Conservation (phyloP, 495 filamentous ascomycete genomes). For the Trichoderma parareesei region DNA sequence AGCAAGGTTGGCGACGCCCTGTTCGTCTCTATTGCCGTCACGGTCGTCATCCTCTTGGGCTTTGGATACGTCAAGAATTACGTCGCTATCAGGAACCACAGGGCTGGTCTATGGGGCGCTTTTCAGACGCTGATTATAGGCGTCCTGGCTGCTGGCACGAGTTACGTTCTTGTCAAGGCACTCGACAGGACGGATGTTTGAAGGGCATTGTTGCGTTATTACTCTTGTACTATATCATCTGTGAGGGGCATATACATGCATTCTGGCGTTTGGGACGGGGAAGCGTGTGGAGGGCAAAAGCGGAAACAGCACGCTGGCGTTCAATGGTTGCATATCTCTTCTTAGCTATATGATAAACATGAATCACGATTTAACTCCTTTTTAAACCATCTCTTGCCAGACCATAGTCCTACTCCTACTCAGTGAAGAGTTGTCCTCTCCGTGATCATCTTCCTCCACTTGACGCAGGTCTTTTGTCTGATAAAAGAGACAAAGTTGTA, state of each 20-base stretch:
- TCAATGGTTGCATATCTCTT: neutral
- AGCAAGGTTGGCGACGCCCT: constrained; percentile 35
- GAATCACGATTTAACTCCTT: neutral
- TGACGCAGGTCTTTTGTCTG: neutral
- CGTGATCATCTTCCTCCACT: neutral
- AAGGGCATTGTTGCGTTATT: neutral
- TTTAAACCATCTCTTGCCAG: neutral
- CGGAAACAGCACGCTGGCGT: no score
- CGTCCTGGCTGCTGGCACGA: constrained; percentile 33
- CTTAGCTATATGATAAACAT: neutral
- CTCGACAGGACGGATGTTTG: constrained; percentile 16
- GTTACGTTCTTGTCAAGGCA: constrained; percentile 33
- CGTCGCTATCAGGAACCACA: constrained; percentile 27
- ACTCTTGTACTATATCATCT: neutral
- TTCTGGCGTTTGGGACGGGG: neutral
- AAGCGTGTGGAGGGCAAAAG: no score
- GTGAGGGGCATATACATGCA: neutral
- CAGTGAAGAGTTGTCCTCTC: no score
- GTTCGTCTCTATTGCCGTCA: constrained; percentile 42
- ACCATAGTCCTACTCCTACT: no score
- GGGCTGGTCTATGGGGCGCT: constrained; percentile 31
- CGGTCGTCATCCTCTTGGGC: constrained; percentile 39
- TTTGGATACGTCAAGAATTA: constrained; percentile 49
- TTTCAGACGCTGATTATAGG: constrained; percentile 36
- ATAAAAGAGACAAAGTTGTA: neutral